These are phyloP conservation scores for Pachysandra terminalis DNA, from an alignment of 164 flowering plant genomes.

Conservation along the genomic window DNA sequence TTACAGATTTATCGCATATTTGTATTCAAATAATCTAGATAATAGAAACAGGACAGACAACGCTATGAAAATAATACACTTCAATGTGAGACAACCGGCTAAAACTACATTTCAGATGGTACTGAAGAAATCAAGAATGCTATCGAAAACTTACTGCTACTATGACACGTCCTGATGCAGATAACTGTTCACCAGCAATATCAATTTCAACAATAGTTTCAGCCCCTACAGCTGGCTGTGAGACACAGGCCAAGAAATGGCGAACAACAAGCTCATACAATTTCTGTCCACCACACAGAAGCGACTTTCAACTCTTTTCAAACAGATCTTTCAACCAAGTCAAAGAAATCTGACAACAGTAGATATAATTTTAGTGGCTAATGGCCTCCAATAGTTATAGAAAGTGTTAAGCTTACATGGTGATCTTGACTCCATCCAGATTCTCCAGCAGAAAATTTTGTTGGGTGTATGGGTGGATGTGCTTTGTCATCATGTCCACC, in stretches of 20 bases:
- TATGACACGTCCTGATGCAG: constrained; percentile 79
- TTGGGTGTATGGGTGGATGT: constrained; percentile 99
- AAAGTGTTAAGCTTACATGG: constrained; percentile 41
- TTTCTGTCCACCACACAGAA: constrained; percentile 39
- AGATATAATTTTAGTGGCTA: not conserved
- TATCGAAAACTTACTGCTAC: constrained; percentile 55
- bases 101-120: not conserved
- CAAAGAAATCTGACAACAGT: not conserved
- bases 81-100: not conserved
- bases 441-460: constrained; percentile 90
- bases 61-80: not conserved
- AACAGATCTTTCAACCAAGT: not conserved
- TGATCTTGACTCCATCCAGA: constrained; percentile 88
- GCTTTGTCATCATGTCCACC: constrained; percentile 99
- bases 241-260: constrained; percentile 97
- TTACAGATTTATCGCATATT: not conserved
- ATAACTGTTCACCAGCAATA: constrained; percentile 89
- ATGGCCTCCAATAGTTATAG: not conserved
- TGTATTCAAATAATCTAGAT: not conserved
- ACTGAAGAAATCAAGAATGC: constrained; percentile 1
- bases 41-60: not conserved
- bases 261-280: constrained; percentile 97
- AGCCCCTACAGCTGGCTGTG: constrained; percentile 95
- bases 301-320: constrained; percentile 2
- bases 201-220: constrained; percentile 93